Evolutionary conservation across 2,329 filamentous ascomycete species (phyloP), one percentile per base, ranked within the genome.

Genomic region (Arachnomyces sp.): DNA sequence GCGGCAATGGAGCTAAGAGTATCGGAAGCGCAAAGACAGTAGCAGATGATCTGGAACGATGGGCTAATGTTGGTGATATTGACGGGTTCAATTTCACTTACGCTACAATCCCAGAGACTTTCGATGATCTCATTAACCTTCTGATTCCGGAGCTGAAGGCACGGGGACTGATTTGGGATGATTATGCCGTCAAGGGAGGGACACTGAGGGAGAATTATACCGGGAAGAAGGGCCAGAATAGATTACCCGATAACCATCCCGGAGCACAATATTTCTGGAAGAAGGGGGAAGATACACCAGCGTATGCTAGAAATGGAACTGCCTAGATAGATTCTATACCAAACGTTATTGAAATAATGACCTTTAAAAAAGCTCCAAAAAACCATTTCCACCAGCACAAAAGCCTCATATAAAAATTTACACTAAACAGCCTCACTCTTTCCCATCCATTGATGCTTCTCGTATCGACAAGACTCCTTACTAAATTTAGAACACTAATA

Each of bases 161-260:
- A 2, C 45, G 63, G 15, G 63, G 62, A 3, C 32, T 63, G 9
- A 69, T 69, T 49, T 61, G 61, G 54, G 53, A 52, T 1, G 60
- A 59, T 25, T 60, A 62, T 42, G 57, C 49, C 2, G 57, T 62
- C 3, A 52, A 54, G 25, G 60, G 61, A 2, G 65, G 60, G 0
- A 66, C 64, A 4, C 50, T 61, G 25, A 48, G 65, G 1, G 65
- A 68, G 52, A 66, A 63, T 28, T 53, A 63, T 31, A 59, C 61
- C 39, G 62, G 57, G 1, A 34, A 48, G 25, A 44, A 51, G 40
- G 56, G 61, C 2, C 51, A 55, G 39, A 52, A 48, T 1, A 47
- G 59, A 35, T 40, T 64, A 12, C 54, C 56, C 6, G 52, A 57
- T n/a, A 50, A 54, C 16, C 63, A 66, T 46, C 57, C 57, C 5